phyloP scores from a whole-genome alignment of 805 yeast species.

The Zygotorulaspora florentina region DNA sequence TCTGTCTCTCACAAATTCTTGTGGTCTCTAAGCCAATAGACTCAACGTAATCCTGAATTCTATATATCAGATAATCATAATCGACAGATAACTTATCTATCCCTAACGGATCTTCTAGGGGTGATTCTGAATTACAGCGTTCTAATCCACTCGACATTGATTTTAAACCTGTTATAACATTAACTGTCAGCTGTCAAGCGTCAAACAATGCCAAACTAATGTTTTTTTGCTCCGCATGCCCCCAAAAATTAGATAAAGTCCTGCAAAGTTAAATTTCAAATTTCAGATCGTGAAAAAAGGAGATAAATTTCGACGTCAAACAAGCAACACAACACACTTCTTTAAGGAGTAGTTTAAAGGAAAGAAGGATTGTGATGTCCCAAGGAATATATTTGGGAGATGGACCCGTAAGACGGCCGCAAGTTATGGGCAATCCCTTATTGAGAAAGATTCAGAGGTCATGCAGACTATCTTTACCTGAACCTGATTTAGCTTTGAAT shows the following conservation, averaged over 20 bases:
- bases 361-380: conserved; percentile 18
- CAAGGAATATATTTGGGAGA: conserved; percentile 34
- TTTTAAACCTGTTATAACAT: background rate
- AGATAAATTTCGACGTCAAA: conserved; percentile 1
- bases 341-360: background rate
- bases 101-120: conserved; percentile 53
- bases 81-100: conserved; percentile 55
- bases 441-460: conserved; percentile 62
- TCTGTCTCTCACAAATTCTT: conserved; percentile 24
- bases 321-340: background rate
- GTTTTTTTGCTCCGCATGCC: background rate
- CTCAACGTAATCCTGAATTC: conserved; percentile 53
- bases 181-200: background rate
- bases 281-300: conserved; percentile 6
- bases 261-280: background rate
- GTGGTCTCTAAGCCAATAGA: conserved; percentile 44
- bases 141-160: conserved; percentile 4
- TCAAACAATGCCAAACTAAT: too few relatives aligned
- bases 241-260: too few relatives aligned
- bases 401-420: conserved; percentile 33
- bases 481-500: conserved; percentile 85
- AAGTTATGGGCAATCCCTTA: conserved; percentile 32
- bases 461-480: conserved; percentile 72
- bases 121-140: background rate
- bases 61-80: conserved; percentile 61